Base-by-base conservation (phyloP, 2,329 filamentous ascomycete genomes). In the Pestalotiopsis sp. region DNA sequence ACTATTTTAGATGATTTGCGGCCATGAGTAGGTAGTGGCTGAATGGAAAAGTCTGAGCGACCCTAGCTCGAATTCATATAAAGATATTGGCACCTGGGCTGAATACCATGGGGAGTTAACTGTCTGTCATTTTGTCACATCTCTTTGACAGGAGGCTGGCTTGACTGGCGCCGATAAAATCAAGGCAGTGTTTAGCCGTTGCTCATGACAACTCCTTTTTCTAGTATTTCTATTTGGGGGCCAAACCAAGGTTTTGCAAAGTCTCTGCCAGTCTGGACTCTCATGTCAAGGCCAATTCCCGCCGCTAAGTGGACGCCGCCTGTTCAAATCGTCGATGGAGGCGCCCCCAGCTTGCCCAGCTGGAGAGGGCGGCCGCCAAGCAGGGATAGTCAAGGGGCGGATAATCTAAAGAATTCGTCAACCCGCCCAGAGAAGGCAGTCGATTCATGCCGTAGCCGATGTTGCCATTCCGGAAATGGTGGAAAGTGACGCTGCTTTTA, bases 381-480 rank as follows among this genome's bases (percentile, higher is more conserved):
- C 41, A 36, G 25, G 63, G 63, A 23, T 45, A 23, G 11, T 36
- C n/a, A 31, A 31, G 62, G 62, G 62, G 62, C 63, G 36, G 31
- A 52, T 9, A 52, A 52, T 52, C 45, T 52, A 52, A 52, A 52
- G 20, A 52, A 36, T 27, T 36, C 57, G 57, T 27, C 57, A 27
- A 27, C 52, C 64, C 68, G 68, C 65, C 69, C 64, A 67, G 69
- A 66, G 36, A 58, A 59, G 45, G 45, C 45, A 52, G 45, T 52
- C 45, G 45, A 52, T 52, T 52, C 45, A 52, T 52, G 45, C 45
- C 20, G n/a, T 52, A 52, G 17, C 45, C 45, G 45, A 52, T n/a
- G 45, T 52, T 52, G 45, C 45, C 45, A 23, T 52, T 52, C 45
- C n/a, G 6, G 17, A 52, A 23, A 52, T 9, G 45, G 45, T 52